Conservation (phyloP, 108 stramenopile species). For the Stephanodiscus triporus region DNA sequence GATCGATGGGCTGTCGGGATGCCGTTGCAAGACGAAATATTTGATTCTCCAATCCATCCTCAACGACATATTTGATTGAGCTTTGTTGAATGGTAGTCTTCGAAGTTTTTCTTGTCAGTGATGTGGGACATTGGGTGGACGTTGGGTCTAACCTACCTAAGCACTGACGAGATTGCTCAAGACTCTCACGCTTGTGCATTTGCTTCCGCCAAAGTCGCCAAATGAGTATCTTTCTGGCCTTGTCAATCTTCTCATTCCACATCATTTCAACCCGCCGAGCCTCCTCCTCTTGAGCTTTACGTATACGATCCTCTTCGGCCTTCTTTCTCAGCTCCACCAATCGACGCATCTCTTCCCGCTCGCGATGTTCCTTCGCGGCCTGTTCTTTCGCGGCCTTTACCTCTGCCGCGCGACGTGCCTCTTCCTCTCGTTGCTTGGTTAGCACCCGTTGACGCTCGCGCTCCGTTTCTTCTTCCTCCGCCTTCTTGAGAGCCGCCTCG, state of each 20-base stretch:
- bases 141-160: constrained; percentile 41
- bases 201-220: constrained; percentile 50
- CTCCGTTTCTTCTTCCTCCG: constrained; percentile 29
- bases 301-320: constrained; percentile 48
- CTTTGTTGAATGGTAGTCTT: not conserved
- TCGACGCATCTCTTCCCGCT: constrained; percentile 20
- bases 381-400: constrained; percentile 20
- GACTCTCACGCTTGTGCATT: constrained; percentile 19
- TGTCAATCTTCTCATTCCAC: constrained; percentile 42
- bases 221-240: constrained; percentile 38
- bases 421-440: constrained; percentile 40
- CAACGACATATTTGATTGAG: not conserved
- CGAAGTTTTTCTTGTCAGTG: constrained; percentile 3
- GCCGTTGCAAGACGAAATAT: constrained; percentile 49
- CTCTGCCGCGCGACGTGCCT: constrained; percentile 21
- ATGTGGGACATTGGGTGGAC: constrained; percentile 14
- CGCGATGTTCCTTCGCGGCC: constrained; percentile 11
- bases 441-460: constrained; percentile 18
- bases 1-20: constrained; percentile 23
- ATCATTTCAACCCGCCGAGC: constrained; percentile 32
- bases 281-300: constrained; percentile 42
- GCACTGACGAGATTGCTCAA: constrained; percentile 16
- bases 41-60: constrained; percentile 19
- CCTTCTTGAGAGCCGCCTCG: constrained; percentile 25
- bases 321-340: constrained; percentile 25